A percentile compares a stretch with the other conserved stretches of the same genome.
These are phyloP conservation scores for Tetracladium marchalianum DNA, from an alignment of 495 filamentous ascomycete species.

Conservation along the genomic window DNA sequence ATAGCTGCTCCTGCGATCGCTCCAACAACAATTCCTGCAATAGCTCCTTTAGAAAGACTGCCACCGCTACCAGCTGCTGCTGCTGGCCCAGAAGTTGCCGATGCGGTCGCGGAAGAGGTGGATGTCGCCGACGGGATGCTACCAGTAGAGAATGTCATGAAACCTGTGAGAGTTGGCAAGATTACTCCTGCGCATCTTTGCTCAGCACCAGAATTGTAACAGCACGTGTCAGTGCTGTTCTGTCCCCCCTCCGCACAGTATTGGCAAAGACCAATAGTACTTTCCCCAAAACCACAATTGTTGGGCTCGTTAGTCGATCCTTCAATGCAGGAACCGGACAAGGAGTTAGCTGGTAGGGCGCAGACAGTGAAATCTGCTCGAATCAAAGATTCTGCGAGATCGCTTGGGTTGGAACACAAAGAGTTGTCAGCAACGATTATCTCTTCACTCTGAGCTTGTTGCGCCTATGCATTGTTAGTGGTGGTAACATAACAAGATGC, in stretches of 20 bases:
- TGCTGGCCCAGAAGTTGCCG: neutral
- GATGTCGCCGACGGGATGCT: constrained; percentile 32
- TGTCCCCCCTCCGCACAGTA: constrained; percentile 75
- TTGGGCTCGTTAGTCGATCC: constrained; percentile 72
- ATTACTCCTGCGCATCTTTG: constrained; percentile 59
- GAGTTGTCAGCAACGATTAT: constrained; percentile 64
- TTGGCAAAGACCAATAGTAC: constrained; percentile 74
- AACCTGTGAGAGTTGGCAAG: constrained; percentile 63
- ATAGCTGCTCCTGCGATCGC: constrained; percentile 63
- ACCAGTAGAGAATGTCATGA: constrained; percentile 55
- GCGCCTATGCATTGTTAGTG: constrained; percentile 44
- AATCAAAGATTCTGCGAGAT: constrained; percentile 63
- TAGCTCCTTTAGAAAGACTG: constrained; percentile 63
- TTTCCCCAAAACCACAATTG: constrained; percentile 79
- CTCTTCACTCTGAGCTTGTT: constrained; percentile 80
- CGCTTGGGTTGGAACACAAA: constrained; percentile 55
- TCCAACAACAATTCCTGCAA: constrained; percentile 86
- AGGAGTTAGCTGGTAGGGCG: constrained; percentile 65
- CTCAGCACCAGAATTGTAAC: constrained; percentile 67
- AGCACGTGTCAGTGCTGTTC: constrained; percentile 94
- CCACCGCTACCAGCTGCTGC: constrained; percentile 2
- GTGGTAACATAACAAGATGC: neutral
- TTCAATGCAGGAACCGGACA: constrained; percentile 64
- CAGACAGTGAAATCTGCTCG: constrained; percentile 90
- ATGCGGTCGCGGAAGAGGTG: constrained; percentile 22